Base-by-base conservation (phyloP, 176 grass and related monocot genomes). In the Zizania latifolia region DNA sequence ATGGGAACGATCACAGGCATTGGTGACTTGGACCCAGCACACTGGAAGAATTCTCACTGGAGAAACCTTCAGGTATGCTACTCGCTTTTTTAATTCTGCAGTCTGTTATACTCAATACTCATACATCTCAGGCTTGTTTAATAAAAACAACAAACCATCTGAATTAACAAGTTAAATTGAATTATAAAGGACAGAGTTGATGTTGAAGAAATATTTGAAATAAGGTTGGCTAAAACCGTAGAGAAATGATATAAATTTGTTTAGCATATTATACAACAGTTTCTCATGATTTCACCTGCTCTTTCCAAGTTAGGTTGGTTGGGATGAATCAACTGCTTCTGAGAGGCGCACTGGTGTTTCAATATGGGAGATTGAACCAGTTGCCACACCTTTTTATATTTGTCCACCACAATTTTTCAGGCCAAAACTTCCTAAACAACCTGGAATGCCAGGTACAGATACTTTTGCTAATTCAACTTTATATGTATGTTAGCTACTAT, bases 1-100 rank as follows among this genome's bases (percentile, higher is more conserved):
- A 90, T 93, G 91, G 91, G 91, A 72, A 93, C 91, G 0, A 86
- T 93, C 71, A 93, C 91, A 40, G 91, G 91, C 53, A 90, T 93
- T 38, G 89, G 81, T 7, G 91, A 93, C 74, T 79, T 93, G 65
- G 91, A 93, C 69, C 77, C 87, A 45, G 50, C 82, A 23, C 61
- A 73, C 32, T 93, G 91, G 91, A 93, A 93, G n/a, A n/a, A n/a
- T n/a, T n/a, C n/a, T n/a, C n/a, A n/a, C n/a, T n/a, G n/a, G n/a
- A n/a, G n/a, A n/a, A n/a, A n/a, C n/a, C n/a, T n/a, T n/a, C n/a
- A n/a, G n/a, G n/a, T n/a, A n/a, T n/a, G n/a, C n/a, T n/a, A 13
- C 38, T 54, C 28, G 26, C 39, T 53, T 26, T 51, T 24, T 15
- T 9, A 10, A 16, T 6, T 51, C 28, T 75, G 15, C 62, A 39